Percentiles rank a stretch among this genome's conserved stretches.
These are phyloP conservation scores for Salvia sclarea DNA, from an alignment of 305 asterid genomes.

Conservation along the genomic window DNA sequence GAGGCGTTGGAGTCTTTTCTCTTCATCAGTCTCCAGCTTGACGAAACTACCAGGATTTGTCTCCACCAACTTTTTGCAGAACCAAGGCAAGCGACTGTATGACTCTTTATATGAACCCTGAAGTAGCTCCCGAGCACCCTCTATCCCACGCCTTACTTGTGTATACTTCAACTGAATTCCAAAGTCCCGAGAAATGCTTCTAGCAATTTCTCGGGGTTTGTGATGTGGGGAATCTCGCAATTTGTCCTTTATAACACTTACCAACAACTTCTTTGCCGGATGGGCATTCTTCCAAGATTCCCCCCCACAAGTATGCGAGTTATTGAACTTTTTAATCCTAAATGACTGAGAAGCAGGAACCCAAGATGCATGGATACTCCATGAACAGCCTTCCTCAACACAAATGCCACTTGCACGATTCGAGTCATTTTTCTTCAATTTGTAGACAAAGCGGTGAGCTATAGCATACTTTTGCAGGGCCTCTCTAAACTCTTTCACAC, in stretches of 20 bases:
- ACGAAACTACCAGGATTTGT: constrained; percentile 75
- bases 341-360: constrained; percentile 66
- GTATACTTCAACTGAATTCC: constrained; percentile 71
- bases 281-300: constrained; percentile 80
- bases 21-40: constrained; percentile 54
- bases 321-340: constrained; percentile 68
- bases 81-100: constrained; percentile 73
- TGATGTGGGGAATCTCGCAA: constrained; percentile 79
- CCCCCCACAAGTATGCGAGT: constrained; percentile 72
- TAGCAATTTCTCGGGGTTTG: constrained; percentile 78
- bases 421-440: constrained; percentile 75
- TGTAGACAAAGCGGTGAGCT: constrained; percentile 81
- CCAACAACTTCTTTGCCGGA: constrained; percentile 83
- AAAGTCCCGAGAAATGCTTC: constrained; percentile 67
- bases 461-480: constrained; percentile 86
- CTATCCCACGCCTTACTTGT: constrained; percentile 82
- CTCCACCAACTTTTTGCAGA: constrained; percentile 64
- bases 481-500: constrained; percentile 81
- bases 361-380: constrained; percentile 90
- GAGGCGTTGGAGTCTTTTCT: constrained; percentile 62
- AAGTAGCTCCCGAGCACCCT: constrained; percentile 82
- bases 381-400: constrained; percentile 77
- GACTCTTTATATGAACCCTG: constrained; percentile 83
- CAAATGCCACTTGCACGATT: constrained; percentile 78
- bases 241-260: constrained; percentile 73